Evolutionary conservation across 306 rosid species (phyloP), one percentile per base, ranked within the genome.

Genomic region (Cyclanthera cordifolia): DNA sequence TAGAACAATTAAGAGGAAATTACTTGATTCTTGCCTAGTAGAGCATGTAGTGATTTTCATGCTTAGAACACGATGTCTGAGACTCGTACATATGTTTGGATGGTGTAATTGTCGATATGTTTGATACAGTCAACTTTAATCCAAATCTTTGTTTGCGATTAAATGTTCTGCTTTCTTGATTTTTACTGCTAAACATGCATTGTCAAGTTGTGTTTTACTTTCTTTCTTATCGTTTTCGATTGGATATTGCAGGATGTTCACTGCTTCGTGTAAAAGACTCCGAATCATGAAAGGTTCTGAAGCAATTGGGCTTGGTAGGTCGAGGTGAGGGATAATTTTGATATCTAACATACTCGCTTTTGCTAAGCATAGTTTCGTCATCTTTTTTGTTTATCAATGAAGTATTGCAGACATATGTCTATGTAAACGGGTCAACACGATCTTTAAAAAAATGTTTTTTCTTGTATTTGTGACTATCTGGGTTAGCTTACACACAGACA

Each of bases 251-350:
- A 90, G 99, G 79, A 94, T 90, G 97, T 94, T 90, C 77, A 81
- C 85, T 0, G 84, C 83, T 69, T 73, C 97, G 2, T 90, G 97
- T 76, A 81, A 81, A 78, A 87, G 91, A 78, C 79, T 88, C 73
- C 87, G 91, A 76, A 94, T 94, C 76, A 94, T 88, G 95, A 90
- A 86, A 69, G 95, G 99, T 63, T 88, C 96, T 11, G 99, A 94
- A 58, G 96, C 91, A 72, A 94, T 85, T 51, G 99, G 99, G 15
- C 86, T 88, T 41, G 96, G 97, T 90, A 58, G 12, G 41, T 16
- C 54, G 4, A 21, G 17, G 69, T 64, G 4, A 21, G 17, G 69
- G 34, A 64, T 3, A 30, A 16, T 14, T 14, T 20, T 2, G 23
- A 57, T 57, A 5, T 16, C 21, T 7, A 7, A 4, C 51, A 39